Conservation (phyloP, 1,139 yeast genomes). For the Nakaseomyces bracarensis region DNA sequence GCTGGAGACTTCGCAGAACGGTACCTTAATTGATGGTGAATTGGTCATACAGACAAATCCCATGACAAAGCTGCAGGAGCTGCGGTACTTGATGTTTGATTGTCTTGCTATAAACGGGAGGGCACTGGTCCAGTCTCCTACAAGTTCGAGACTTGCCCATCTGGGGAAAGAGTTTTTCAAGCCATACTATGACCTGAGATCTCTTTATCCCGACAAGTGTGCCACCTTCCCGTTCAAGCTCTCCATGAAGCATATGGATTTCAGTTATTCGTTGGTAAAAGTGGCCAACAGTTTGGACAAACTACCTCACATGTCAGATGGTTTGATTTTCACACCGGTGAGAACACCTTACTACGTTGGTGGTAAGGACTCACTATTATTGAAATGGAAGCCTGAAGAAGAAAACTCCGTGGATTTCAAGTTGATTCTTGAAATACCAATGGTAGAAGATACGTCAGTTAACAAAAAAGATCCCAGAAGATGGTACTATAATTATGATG, state of each 20-base stretch:
- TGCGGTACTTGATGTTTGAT: constrained; percentile 83
- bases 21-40: constrained; percentile 90
- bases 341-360: constrained; percentile 82
- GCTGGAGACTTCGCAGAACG: constrained; percentile 56
- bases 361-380: constrained; percentile 60
- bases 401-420: constrained; percentile 91
- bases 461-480: constrained; percentile 67
- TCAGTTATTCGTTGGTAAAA: constrained; percentile 66
- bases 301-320: constrained; percentile 85
- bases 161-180: constrained; percentile 72
- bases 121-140: constrained; percentile 56
- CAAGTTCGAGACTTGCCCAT: constrained; percentile 79
- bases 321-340: constrained; percentile 86
- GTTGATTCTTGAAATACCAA: constrained; percentile 57
- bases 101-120: constrained; percentile 78
- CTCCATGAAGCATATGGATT: constrained; percentile 79
- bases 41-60: constrained; percentile 51
- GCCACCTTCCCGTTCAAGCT: constrained; percentile 77
- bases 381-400: constrained; percentile 96
- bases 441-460: constrained; percentile 58
- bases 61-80: constrained; percentile 47
- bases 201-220: constrained; percentile 61
- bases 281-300: constrained; percentile 68
- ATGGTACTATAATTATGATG: constrained; percentile 72
- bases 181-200: constrained; percentile 69